Evolutionary conservation across 257 asterid genomes (phyloP), one percentile per base, ranked within the genome.

Genomic region (Agastache rugosa): DNA sequence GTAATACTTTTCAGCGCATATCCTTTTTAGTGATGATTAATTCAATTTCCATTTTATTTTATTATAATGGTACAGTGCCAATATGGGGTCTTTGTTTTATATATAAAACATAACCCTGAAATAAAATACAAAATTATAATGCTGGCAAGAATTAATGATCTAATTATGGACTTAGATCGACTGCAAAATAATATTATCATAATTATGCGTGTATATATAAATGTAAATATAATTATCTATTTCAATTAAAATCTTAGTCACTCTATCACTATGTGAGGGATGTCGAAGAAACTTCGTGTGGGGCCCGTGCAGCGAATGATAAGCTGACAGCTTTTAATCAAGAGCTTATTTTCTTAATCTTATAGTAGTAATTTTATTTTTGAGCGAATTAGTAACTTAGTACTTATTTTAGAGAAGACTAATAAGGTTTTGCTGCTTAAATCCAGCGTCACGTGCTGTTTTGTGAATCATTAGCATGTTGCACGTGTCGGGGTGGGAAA

Each of bases 401-500:
- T 37, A 51, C 9, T 48, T n/a, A 48, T 7, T 67, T 27, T 25
- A 16, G 16, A 67, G 71, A 20, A 7, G 19, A 65, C 16, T 42
- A 12, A 42, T 17, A 44, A 35, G 56, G 60, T 51, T 51, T 35
- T 35, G 34, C 35, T 53, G 54, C 54, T 53, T 19, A 75, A 23
- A 55, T 41, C 22, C 63, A 54, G 47, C 15, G 23, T 31, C 77
- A 63, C 77, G 74, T 63, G 77, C 63, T 54, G 69, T 44, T 74
- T 77, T 11, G 19, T 58, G 75, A 59, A 31, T 53, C 8, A 62
- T 74, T 62, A 79, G 69, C 67, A 71, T 67, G 72, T 63, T 74
- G 66, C 77, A 69, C 80, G 83, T 79, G 83, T 79, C 61, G 66
- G 50, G 41, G 42, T 3, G 45, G 37, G 77, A 56, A 79, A 69